Conservation (phyloP, 371 early-diverging fungal genomes). For the Mortierella sp. region DNA sequence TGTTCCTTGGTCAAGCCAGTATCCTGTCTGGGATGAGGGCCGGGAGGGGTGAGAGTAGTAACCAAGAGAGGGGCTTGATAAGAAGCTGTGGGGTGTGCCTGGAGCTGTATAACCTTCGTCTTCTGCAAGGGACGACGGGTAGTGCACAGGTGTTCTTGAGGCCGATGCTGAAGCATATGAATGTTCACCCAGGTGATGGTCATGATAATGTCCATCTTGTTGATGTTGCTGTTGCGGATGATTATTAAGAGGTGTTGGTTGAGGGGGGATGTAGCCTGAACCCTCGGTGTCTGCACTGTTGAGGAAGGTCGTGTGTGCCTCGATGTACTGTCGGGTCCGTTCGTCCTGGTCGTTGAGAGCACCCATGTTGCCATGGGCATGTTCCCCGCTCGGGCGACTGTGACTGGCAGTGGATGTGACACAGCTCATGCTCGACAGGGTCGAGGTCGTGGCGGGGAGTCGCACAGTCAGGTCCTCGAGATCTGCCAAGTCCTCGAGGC, state of each 20-base stretch:
- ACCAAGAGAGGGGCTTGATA: constrained; percentile 37
- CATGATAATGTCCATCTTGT: neutral
- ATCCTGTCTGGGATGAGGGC: constrained; percentile 39
- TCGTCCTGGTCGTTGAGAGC: constrained; percentile 7
- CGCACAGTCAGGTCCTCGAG: constrained; percentile 17
- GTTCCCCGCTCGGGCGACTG: neutral
- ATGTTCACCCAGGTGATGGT: neutral
- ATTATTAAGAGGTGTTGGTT: neutral
- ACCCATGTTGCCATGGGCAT: neutral
- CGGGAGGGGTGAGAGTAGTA: constrained; percentile 47
- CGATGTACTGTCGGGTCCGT: constrained; percentile 27
- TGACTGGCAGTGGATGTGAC: neutral
- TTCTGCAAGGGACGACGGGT: constrained; percentile 30
- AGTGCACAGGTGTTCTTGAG: constrained; percentile 18
- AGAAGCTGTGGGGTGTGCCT: constrained; percentile 32
- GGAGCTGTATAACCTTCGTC: constrained; percentile 23
- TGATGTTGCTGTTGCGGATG: neutral
- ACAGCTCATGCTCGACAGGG: neutral
- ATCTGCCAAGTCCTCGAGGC: constrained; percentile 32
- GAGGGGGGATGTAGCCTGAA: constrained; percentile 31
- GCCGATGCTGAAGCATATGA: neutral
- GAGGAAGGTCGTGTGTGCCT: constrained; percentile 37
- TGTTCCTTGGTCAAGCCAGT: constrained; percentile 37
- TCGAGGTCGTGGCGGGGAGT: neutral
- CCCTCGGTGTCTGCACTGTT: constrained; percentile 44